Conservation (phyloP, 306 rosid species). For the Prunus davidiana region DNA sequence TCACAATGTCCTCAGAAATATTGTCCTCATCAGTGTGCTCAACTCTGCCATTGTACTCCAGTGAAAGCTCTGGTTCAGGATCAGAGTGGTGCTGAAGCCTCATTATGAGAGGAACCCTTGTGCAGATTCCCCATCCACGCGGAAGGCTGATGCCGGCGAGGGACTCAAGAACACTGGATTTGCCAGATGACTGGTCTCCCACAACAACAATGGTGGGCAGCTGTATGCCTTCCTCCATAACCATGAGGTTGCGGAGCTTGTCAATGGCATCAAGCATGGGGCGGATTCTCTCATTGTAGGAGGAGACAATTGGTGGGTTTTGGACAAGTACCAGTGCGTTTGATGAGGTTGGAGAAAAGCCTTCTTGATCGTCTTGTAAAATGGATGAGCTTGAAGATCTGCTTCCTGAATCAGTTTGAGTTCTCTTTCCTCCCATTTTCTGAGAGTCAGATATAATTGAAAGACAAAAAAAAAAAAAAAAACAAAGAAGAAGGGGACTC, state of each 20-base stretch:
- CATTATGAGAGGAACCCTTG: background rate
- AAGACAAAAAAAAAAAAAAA: too few species aligned
- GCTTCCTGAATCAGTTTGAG: too few species aligned
- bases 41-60: background rate
- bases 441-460: too few species aligned
- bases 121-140: background rate
- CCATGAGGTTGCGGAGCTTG: background rate
- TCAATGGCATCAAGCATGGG: background rate
- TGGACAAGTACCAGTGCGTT: too few species aligned
- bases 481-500: too few species aligned
- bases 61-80: background rate
- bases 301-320: background rate
- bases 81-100: background rate
- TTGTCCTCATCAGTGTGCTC: background rate
- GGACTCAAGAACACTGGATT: background rate
- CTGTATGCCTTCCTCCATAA: background rate
- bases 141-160: background rate
- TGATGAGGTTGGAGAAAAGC: too few species aligned
- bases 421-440: too few species aligned
- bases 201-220: constrained; percentile 1
- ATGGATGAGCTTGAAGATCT: too few species aligned
- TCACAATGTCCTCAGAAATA: background rate
- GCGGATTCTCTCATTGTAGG: background rate
- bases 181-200: background rate
- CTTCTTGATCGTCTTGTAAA: too few species aligned